Base-by-base conservation (phyloP, 352 stramenopile genomes). In the Pseudoperonospora humuli region DNA sequence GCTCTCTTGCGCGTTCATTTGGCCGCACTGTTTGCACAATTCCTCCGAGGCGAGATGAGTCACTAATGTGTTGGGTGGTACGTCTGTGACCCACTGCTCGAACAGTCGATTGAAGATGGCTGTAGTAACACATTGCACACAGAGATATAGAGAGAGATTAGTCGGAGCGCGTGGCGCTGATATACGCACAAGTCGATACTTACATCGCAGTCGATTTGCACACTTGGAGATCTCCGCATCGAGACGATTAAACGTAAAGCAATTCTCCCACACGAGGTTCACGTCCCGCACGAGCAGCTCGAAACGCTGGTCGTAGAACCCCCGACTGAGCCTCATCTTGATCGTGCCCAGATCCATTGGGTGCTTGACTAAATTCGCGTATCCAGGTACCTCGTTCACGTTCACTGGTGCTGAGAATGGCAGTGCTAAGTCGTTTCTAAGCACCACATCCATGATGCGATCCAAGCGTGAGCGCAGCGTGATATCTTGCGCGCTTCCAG, bases 261-360 rank as follows among this genome's bases (percentile, higher is more conserved):
- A 92, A 45, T 93, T 93, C 21, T 70, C 65, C 81, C 82, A 92
- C 17, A 93, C 77, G 14, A 84, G 70, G 32, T 80, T 74, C 28
- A 89, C 67, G 37, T 93, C 79, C 2, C 52, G 60, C n/a, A 75
- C 44, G 2, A 87, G 45, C 15, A 74, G 63, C 23, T 84, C 56
- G 13, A 69, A 75, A 3, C 64, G 67, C 21, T 75, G 47, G 20
- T 84, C 63, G 42, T 91, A 90, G 31, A 66, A 73, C 1, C 76
- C 76, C 10, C 64, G 56, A 7, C 23, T 51, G 23, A 98, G 64
- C 14, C 88, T 82, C 20, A 70, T 64, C 15, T 76, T 81, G 27
- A 97, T 73, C 18, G 93, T 97, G 4, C 77, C 77, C 3, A 98
- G 57, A 56, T 98, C 91, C 84, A 97, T 97, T 13, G 88, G 85